Conservation (phyloP, 768 basidiomycete species). For the Lactarius sanguifluus region DNA sequence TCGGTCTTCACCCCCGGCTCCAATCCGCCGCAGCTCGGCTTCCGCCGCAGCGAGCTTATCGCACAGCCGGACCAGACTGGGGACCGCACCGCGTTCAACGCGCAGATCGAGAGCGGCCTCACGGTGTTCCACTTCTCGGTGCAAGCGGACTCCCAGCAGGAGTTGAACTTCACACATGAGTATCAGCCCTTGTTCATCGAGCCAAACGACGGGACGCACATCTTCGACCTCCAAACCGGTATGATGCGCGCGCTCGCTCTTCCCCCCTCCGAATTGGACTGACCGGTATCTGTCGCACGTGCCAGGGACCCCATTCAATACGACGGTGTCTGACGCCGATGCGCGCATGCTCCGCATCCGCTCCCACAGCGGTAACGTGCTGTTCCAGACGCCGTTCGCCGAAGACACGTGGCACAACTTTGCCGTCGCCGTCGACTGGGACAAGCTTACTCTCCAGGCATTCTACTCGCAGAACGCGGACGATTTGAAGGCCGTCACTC, state of each 20-base stretch:
- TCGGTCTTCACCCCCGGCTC: conserved; percentile 57
- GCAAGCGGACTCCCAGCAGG: conserved; percentile 39
- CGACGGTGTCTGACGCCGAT: conserved; percentile 44
- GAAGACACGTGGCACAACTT: conserved; percentile 57
- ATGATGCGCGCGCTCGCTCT: not conserved
- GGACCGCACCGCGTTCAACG: conserved; percentile 37
- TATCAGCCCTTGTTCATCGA: conserved; percentile 67
- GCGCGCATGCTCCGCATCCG: conserved; percentile 54
- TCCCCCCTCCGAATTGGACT: not conserved
- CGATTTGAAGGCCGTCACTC: conserved; percentile 45
- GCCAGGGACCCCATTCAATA: conserved; percentile 58
- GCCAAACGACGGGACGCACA: conserved; percentile 56
- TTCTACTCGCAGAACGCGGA: conserved; percentile 49
- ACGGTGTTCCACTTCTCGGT: conserved; percentile 55
- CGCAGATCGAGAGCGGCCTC: conserved; percentile 44
- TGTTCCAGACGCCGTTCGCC: conserved; percentile 51
- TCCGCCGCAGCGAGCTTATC: conserved; percentile 60
- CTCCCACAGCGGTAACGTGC: conserved; percentile 51
- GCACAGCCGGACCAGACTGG: conserved; percentile 45
- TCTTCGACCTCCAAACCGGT: conserved; percentile 51
- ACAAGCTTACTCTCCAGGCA: conserved; percentile 46
- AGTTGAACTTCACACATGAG: conserved; percentile 56
- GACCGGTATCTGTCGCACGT: not conserved
- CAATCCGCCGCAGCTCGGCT: conserved; percentile 50
- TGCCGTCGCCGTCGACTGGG: conserved; percentile 58